These are phyloP conservation scores for Hygrocybe punicea DNA, from an alignment of 768 basidiomycete species.

Conservation along the genomic window DNA sequence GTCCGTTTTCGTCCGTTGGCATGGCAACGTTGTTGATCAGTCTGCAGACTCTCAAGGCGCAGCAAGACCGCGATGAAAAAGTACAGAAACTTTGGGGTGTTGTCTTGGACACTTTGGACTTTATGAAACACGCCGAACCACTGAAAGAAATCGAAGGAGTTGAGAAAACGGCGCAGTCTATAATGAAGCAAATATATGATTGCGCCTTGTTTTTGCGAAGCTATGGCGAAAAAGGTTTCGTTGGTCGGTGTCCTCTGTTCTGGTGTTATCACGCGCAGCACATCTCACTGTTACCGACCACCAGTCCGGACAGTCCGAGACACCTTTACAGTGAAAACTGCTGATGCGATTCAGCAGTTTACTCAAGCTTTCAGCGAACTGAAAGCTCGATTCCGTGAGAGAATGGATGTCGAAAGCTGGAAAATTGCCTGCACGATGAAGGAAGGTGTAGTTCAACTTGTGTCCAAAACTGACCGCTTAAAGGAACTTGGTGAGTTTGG, in stretches of 20 bases:
- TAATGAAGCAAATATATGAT: slow-evolving; percentile 1
- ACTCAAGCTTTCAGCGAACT: too few relatives aligned
- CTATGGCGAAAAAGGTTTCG: background rate
- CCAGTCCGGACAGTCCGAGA: too few relatives aligned
- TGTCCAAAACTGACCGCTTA: background rate
- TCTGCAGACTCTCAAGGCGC: background rate
- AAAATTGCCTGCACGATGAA: background rate
- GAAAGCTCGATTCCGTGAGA: too few relatives aligned
- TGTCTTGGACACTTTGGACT: background rate
- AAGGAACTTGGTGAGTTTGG: background rate
- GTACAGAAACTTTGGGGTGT: background rate
- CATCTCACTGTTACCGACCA: too few relatives aligned
- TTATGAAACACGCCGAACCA: background rate
- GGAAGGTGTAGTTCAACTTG: background rate
- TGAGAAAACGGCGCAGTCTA: background rate
- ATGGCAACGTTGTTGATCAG: background rate
- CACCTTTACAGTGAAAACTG: too few relatives aligned
- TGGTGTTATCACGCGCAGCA: too few relatives aligned
- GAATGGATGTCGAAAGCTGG: background rate
- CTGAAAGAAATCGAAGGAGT: background rate
- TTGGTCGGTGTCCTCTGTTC: background rate
- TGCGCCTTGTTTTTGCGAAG: background rate
- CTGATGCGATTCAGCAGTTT: too few relatives aligned
- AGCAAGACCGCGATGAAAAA: background rate
- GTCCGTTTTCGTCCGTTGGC: background rate